Evolutionary conservation across 129 eudicot genomes (phyloP).

Genomic region (Chrysanthemum seticuspe): DNA sequence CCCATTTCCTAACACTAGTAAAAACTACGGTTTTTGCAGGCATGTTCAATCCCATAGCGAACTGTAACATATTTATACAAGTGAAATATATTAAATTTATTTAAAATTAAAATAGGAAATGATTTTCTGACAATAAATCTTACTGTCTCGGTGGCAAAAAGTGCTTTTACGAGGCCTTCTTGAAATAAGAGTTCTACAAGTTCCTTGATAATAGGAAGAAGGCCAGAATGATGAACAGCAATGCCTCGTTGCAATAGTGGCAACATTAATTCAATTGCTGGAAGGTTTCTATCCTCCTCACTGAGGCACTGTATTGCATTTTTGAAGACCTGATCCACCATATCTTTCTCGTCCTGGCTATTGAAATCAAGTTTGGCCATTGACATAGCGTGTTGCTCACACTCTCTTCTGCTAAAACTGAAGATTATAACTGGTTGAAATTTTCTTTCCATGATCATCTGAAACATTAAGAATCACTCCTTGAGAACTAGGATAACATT

Average conservation of each 20-base stretch:
- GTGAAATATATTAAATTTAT: conserved; percentile 2
- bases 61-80: conserved; percentile 43
- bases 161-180: conserved; percentile 98
- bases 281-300: conserved; percentile 80
- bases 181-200: conserved; percentile 95
- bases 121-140: not conserved
- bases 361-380: conserved; percentile 96
- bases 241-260: conserved; percentile 97
- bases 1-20: conserved; percentile 92
- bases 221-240: conserved; percentile 99
- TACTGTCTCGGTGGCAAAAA: conserved; percentile 99
- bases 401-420: conserved; percentile 98
- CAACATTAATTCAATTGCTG: conserved; percentile 95
- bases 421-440: conserved; percentile 95
- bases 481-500: conserved; percentile 7
- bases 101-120: not conserved
- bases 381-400: conserved; percentile 99
- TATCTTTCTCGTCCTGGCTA: conserved; percentile 78
- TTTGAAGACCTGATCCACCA: conserved; percentile 77
- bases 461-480: conserved; percentile 24
- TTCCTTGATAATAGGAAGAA: conserved; percentile 94
- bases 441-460: conserved; percentile 98
- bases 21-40: conserved; percentile 99
- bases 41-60: conserved; percentile 99
- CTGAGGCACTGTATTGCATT: conserved; percentile 80